A percentile compares a stretch with the other conserved stretches of the same genome.
Conservation (phyloP, 495 filamentous ascomycete genomes). For the Aspergillus nanangensis region DNA sequence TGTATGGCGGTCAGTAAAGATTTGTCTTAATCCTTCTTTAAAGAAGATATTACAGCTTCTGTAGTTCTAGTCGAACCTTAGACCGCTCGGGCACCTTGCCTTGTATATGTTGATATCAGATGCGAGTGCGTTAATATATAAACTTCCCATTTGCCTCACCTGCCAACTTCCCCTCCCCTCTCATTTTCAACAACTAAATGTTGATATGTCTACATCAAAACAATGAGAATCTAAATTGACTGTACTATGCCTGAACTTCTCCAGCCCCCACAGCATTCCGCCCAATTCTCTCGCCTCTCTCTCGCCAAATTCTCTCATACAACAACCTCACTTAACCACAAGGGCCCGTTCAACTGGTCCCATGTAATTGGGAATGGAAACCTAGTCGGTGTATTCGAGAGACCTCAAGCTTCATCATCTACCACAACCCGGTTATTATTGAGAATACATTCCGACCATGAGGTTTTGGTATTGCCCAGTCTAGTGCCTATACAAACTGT, state of each 20-base stretch:
- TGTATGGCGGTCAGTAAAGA: too few species aligned
- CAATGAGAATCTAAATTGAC: not conserved
- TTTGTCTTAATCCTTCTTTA: too few species aligned
- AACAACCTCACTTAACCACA: constrained; percentile 26
- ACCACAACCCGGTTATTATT: constrained; percentile 14
- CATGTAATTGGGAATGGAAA: constrained; percentile 33
- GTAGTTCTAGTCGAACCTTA: too few species aligned
- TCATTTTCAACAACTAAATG: too few species aligned
- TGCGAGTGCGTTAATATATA: too few species aligned
- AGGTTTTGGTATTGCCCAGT: constrained; percentile 23
- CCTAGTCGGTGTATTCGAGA: constrained; percentile 27
- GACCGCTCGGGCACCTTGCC: too few species aligned
- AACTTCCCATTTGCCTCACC: too few species aligned
- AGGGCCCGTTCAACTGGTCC: constrained; percentile 32
- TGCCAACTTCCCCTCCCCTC: too few species aligned
- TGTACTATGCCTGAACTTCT: constrained; percentile 8
- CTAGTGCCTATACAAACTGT: not conserved
- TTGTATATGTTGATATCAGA: too few species aligned
- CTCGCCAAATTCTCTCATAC: constrained; percentile 42
- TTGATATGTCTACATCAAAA: too few species aligned
- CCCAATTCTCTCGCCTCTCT: constrained; percentile 21
- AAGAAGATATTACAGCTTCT: too few species aligned
- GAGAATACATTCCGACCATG: constrained; percentile 21
- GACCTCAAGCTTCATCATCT: not conserved
- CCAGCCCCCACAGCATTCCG: constrained; percentile 6